Conservation (phyloP, 2,329 filamentous ascomycete species). For the Stagonosporopsis chrysanthemi region DNA sequence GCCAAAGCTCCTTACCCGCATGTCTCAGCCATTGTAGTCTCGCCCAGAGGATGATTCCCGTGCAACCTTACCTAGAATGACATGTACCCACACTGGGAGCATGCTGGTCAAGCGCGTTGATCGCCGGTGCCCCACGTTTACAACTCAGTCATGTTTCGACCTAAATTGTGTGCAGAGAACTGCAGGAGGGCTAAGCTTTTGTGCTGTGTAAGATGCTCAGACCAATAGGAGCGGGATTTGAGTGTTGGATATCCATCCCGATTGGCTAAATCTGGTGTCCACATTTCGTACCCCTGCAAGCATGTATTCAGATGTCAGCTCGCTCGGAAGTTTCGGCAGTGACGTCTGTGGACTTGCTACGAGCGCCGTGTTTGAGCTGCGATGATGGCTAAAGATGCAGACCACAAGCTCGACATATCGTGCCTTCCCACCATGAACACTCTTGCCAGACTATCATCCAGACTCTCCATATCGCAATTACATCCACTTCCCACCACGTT, state of each 20-base stretch:
- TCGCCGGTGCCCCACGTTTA: constrained; percentile 12
- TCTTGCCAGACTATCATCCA: background rate
- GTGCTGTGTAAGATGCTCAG: constrained; percentile 8
- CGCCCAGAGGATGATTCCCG: constrained; percentile 18
- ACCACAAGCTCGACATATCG: background rate
- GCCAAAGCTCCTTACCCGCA: constrained; percentile 15
- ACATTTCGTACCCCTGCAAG: constrained; percentile 14
- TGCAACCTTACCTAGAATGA: constrained; percentile 15
- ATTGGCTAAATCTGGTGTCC: constrained; percentile 15
- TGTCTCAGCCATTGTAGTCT: constrained; percentile 20
- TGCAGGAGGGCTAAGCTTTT: constrained; percentile 12
- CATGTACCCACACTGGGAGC: constrained; percentile 14
- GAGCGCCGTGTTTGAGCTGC: background rate
- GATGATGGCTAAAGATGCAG: background rate
- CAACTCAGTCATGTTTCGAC: constrained; percentile 1
- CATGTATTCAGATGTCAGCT: constrained; percentile 3
- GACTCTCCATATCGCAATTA: background rate
- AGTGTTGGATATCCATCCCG: constrained; percentile 3
- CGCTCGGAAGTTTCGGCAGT: constrained; percentile 2
- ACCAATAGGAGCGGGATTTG: constrained; percentile 5
- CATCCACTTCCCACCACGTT: background rate
- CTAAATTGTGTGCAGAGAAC: background rate
- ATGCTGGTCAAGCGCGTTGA: constrained; percentile 15
- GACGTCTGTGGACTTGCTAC: background rate
- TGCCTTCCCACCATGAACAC: background rate